Evolutionary conservation across 306 rosid species (phyloP), one percentile per base, ranked within the genome.

Genomic region (Hippophae tibetana): DNA sequence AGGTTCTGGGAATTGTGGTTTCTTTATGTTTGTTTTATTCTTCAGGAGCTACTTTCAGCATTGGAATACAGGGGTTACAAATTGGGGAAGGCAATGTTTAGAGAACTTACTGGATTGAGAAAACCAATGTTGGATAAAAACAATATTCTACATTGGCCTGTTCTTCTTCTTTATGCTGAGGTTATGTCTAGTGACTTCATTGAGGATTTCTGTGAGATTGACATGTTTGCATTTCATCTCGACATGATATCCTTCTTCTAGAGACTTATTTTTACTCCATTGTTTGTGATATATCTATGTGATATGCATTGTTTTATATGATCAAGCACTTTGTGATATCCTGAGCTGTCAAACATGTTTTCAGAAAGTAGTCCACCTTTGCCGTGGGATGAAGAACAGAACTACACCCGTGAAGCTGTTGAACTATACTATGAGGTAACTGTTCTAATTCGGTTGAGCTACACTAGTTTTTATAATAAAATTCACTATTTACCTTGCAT

Each of bases 121-220:
- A 92, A 80, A 70, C 95, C 89, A 9, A 75, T 79, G 64, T 70
- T 88, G 52, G 95, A 87, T 66, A 83, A 73, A 74, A 77, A 67
- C 68, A 85, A 79, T 43, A 82, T 85, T 68, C 86, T 92, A 70
- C 96, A 83, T 66, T 92, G 98, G 96, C 96, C 98, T 42, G 98
- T 92, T 78, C 79, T 87, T 78, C 81, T 87, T 69, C 82, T 92
- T 54, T 92, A 92, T 68, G 95, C 96, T 9, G 98, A 85, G 81
- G 89, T 85, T 76, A 92, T 87, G 98, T 85, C 95, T 52, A 85
- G 96, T 65, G 98, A 87, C 76, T 85, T 92, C 65, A 87, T 92
- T 14, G 95, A 92, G 80, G 95, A 92, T 74, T 92, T 87, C 68
- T 87, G 93, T 5, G 98, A 92, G 95, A 79, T 83, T 3, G 96